Evolutionary conservation across 306 rosid genomes (phyloP).

Genomic region (Styphnolobium japonicum): DNA sequence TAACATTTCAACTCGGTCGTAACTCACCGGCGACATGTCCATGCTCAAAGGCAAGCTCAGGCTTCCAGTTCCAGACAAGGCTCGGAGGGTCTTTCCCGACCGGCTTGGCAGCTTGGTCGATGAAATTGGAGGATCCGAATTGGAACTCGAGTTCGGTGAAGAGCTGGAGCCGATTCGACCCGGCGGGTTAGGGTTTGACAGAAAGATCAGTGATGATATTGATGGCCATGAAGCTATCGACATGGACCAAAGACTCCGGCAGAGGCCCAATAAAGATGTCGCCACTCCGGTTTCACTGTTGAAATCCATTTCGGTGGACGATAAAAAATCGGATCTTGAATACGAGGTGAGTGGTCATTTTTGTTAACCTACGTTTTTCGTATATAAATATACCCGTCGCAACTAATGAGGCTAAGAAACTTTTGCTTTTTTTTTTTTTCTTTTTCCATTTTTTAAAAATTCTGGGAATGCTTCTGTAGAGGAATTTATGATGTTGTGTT

Average conservation of each 20-base stretch:
- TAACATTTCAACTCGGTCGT: conserved; percentile 5
- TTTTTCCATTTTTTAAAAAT: too few relatives aligned
- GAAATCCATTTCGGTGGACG: conserved; percentile 63
- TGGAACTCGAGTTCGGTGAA: conserved; percentile 55
- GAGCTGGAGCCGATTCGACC: conserved; percentile 77
- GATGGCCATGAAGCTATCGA: not conserved
- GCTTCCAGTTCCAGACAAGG: conserved; percentile 53
- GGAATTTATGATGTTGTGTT: not conserved
- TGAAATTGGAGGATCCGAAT: conserved; percentile 26
- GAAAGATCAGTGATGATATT: conserved; percentile 4
- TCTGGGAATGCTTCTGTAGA: not conserved
- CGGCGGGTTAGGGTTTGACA: conserved; percentile 33
- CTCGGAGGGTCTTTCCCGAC: conserved; percentile 50
- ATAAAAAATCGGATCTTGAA: conserved; percentile 72
- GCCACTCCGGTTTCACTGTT: conserved; percentile 36
- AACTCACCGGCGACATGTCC: conserved; percentile 22
- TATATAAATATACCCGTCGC: too few relatives aligned
- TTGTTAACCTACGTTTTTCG: not conserved
- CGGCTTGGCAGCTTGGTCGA: conserved; percentile 56
- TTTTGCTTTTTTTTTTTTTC: not conserved
- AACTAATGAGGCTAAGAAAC: not conserved
- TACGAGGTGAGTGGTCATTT: conserved; percentile 47
- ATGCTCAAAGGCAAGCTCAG: conserved; percentile 76
- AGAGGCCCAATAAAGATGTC: conserved; percentile 25
- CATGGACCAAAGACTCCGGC: conserved; percentile 20